phyloP scores from a whole-genome alignment of 2,329 filamentous ascomycete species.

The Arthrinium puccinioides region DNA sequence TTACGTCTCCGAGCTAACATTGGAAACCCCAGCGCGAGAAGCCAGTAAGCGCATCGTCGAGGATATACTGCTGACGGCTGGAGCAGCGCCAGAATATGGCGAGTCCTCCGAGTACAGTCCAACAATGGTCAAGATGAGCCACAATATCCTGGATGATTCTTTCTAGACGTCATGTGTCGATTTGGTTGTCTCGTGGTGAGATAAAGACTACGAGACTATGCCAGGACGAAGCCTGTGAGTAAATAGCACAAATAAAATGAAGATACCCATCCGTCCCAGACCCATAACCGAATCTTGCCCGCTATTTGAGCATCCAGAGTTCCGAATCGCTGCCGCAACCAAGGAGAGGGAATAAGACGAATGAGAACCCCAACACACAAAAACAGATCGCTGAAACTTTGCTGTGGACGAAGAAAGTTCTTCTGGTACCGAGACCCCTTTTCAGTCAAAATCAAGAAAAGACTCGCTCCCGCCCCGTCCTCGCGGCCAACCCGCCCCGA shows the following conservation, averaged over 20 bases:
- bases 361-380: neutral
- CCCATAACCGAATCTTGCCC: too few species aligned
- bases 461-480: neutral
- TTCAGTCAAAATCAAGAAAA: neutral
- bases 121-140: slow-evolving; percentile 58
- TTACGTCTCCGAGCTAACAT: neutral
- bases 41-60: slow-evolving; percentile 77
- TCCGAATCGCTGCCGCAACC: too few species aligned
- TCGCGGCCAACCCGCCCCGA: neutral
- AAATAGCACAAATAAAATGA: neutral
- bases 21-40: slow-evolving; percentile 54
- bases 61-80: slow-evolving; percentile 70
- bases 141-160: slow-evolving; percentile 54
- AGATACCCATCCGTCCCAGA: neutral
- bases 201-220: neutral
- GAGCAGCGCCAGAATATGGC: slow-evolving; percentile 44
- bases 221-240: neutral
- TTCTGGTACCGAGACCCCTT: neutral
- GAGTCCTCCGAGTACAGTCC: slow-evolving; percentile 54
- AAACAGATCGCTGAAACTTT: neutral
- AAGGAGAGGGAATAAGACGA: too few species aligned
- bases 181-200: neutral
- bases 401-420: neutral
- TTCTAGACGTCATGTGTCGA: slow-evolving; percentile 32
- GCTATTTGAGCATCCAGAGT: too few species aligned